phyloP scores from a whole-genome alignment of 768 basidiomycete genomes.

The Boletus edulis region DNA sequence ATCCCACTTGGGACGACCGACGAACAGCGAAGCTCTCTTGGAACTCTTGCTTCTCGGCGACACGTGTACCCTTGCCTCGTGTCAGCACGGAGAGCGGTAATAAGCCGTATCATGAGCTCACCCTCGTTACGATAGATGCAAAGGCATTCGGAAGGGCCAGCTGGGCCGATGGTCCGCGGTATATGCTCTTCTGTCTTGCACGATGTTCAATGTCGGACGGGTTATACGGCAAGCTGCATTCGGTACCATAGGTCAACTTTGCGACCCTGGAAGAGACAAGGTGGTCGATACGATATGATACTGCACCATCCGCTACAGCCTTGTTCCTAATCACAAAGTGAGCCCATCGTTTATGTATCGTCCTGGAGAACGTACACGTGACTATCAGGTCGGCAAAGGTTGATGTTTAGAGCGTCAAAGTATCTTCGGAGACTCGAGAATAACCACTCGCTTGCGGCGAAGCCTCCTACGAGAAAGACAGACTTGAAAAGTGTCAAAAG shows the following conservation, averaged over 20 bases:
- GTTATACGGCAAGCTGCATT: conserved; percentile 37
- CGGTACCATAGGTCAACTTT: conserved; percentile 47
- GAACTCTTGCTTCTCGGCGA: conserved; percentile 46
- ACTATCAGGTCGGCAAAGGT: conserved; percentile 48
- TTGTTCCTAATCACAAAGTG: conserved; percentile 35
- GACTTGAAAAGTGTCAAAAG: conserved; percentile 17
- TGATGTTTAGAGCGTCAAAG: conserved; percentile 38
- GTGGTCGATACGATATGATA: conserved; percentile 43
- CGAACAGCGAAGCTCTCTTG: conserved; percentile 35
- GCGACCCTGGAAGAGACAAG: conserved; percentile 48
- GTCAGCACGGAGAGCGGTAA: neutral
- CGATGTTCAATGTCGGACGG: conserved; percentile 39
- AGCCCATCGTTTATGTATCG: neutral
- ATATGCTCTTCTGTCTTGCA: conserved; percentile 30
- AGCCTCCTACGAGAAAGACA: conserved; percentile 54
- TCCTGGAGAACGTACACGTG: conserved; percentile 43
- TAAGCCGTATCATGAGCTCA: conserved; percentile 9
- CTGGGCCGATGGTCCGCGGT: conserved; percentile 37
- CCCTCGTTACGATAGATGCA: conserved; percentile 42
- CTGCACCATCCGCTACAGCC: conserved; percentile 54
- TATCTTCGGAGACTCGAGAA: conserved; percentile 40
- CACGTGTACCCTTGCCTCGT: conserved; percentile 38
- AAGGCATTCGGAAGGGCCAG: conserved; percentile 40
- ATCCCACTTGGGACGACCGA: conserved; percentile 22
- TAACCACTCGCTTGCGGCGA: conserved; percentile 50